These are phyloP conservation scores for Pseudomassariella vexata DNA, from an alignment of 2,329 filamentous ascomycete genomes.

Conservation along the genomic window DNA sequence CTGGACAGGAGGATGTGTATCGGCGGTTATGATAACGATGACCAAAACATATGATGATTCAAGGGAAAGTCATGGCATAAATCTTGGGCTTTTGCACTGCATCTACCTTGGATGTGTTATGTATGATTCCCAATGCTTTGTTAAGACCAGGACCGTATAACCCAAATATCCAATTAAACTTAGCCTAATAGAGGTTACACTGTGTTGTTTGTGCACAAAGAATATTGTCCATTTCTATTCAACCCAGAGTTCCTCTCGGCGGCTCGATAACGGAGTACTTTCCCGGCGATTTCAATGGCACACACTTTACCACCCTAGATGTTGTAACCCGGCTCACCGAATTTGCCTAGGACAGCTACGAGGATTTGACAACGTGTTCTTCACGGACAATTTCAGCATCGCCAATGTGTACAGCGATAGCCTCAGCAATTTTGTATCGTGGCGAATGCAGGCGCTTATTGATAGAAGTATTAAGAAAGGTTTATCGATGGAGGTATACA, in stretches of 20 bases:
- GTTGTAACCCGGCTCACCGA: slow-evolving; percentile 33
- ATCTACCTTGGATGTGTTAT: no score
- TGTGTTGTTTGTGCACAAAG: no score
- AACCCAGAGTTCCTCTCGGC: slow-evolving; percentile 51
- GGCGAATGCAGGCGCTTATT: slow-evolving; percentile 39
- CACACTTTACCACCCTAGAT: slow-evolving; percentile 46
- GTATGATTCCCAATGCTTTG: no score
- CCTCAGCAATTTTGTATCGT: slow-evolving; percentile 8
- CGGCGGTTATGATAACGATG: neutral
- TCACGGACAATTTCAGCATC: slow-evolving; percentile 45
- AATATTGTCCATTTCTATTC: slow-evolving; percentile 49
- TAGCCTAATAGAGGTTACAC: no score
- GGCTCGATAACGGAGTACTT: slow-evolving; percentile 52
- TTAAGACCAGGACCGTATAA: no score
- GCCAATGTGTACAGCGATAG: slow-evolving; percentile 19
- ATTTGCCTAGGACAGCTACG: slow-evolving; percentile 47
- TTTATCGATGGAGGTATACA: slow-evolving; percentile 47
- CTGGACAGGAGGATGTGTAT: slow-evolving; percentile 20
- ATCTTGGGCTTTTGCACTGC: no score
- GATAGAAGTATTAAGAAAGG: slow-evolving; percentile 51
- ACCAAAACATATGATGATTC: neutral
- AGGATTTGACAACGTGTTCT: slow-evolving; percentile 48
- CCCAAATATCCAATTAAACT: no score
- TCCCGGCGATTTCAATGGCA: slow-evolving; percentile 58
- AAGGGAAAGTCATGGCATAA: neutral